A percentile compares a stretch with the other conserved stretches of the same genome.
Evolutionary conservation across 1,139 yeast species (phyloP).

Genomic region (Blastobotrys apis): DNA sequence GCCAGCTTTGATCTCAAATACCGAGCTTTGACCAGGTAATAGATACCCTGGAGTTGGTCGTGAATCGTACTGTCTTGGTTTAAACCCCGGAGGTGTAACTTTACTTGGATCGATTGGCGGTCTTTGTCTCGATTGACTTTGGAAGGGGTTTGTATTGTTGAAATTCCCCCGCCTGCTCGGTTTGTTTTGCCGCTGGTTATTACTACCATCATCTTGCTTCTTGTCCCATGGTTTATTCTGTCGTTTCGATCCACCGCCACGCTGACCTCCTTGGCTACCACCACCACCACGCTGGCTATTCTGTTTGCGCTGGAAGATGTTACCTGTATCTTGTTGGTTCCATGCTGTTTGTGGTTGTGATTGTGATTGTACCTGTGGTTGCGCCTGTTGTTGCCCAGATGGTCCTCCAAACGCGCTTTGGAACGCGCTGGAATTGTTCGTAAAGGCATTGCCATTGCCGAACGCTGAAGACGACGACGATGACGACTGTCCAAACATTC

Average conservation of each 20-base stretch:
- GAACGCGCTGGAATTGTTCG: background rate
- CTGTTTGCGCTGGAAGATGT: no score
- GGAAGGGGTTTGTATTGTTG: slow-evolving; percentile 4
- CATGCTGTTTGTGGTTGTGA: background rate
- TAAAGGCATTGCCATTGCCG: background rate
- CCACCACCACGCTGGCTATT: no score
- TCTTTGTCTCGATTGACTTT: background rate
- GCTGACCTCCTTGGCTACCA: no score
- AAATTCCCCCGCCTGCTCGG: slow-evolving; percentile 2
- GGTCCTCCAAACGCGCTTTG: background rate
- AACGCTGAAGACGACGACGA: no score
- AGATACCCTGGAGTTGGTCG: slow-evolving; percentile 14
- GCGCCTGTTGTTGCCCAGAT: background rate
- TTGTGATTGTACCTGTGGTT: background rate
- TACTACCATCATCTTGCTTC: background rate
- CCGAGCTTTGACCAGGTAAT: slow-evolving; percentile 13
- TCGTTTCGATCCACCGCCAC: background rate
- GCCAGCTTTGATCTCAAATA: slow-evolving; percentile 5
- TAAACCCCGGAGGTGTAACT: slow-evolving; percentile 11
- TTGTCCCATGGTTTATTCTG: background rate
- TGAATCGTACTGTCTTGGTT: slow-evolving; percentile 6
- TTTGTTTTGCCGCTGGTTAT: background rate
- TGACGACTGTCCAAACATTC: background rate
- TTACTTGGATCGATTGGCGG: background rate
- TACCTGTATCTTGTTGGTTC: no score